Conservation (phyloP, 2,329 filamentous ascomycete species). For the Fusarium ramigenum region DNA sequence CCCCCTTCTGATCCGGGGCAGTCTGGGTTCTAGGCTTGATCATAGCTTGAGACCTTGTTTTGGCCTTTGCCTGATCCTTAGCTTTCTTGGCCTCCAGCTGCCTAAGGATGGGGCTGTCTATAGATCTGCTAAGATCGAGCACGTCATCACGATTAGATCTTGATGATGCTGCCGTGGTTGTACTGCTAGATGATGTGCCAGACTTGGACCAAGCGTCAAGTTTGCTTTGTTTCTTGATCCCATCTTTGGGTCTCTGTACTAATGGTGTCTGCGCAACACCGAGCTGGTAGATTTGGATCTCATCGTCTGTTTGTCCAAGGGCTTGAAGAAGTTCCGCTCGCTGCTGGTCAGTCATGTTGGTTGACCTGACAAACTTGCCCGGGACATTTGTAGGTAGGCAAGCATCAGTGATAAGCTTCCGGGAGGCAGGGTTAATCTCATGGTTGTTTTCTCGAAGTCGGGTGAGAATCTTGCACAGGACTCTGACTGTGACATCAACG, state of each 20-base stretch:
- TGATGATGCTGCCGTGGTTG: conserved; percentile 36
- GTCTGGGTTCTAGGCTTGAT: conserved; percentile 44
- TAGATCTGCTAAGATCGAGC: conserved; percentile 56
- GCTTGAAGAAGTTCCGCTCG: conserved; percentile 81
- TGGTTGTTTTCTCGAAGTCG: conserved; percentile 82
- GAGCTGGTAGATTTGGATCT: conserved; percentile 59
- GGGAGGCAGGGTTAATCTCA: conserved; percentile 69
- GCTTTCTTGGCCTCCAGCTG: conserved; percentile 54
- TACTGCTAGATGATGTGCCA: conserved; percentile 43
- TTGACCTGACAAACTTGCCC: conserved; percentile 70
- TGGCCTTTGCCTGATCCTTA: conserved; percentile 43
- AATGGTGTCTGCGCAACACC: conserved; percentile 43
- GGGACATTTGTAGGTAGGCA: conserved; percentile 65
- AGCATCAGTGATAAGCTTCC: conserved; percentile 71
- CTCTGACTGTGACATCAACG: conserved; percentile 80
- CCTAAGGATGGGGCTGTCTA: conserved; percentile 59
- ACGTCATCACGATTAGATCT: conserved; percentile 59
- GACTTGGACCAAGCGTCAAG: conserved; percentile 72
- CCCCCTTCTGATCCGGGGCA: conserved; percentile 49
- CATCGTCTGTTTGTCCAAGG: conserved; percentile 67
- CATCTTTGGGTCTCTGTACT: conserved; percentile 44
- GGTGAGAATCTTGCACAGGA: conserved; percentile 84
- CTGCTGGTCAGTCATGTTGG: conserved; percentile 83
- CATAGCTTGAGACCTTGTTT: conserved; percentile 44
- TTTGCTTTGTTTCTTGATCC: conserved; percentile 65